These are phyloP conservation scores for Pyrenophora graminea DNA, from an alignment of 2,329 filamentous ascomycete genomes.

Conservation along the genomic window DNA sequence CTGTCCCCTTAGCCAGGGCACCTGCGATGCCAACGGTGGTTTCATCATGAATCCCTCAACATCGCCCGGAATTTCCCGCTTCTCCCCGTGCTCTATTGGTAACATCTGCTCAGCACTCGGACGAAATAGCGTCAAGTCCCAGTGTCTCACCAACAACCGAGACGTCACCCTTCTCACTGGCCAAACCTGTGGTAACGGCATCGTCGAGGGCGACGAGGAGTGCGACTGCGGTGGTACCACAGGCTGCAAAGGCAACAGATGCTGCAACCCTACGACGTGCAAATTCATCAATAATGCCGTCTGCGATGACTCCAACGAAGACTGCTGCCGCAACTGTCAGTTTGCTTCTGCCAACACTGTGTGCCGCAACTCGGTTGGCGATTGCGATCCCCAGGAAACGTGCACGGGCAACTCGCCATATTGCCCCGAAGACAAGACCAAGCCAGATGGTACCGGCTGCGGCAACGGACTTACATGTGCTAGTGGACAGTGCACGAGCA, in stretches of 20 bases:
- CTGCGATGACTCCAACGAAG: constrained; percentile 84
- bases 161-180: constrained; percentile 80
- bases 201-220: constrained; percentile 91
- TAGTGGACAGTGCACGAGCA: constrained; percentile 91
- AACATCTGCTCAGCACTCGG: constrained; percentile 90
- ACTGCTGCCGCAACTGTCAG: constrained; percentile 76
- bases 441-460: constrained; percentile 72
- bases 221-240: constrained; percentile 87
- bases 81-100: constrained; percentile 87
- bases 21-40: constrained; percentile 74
- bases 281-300: constrained; percentile 75
- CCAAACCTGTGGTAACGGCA: constrained; percentile 92
- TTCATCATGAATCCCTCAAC: constrained; percentile 98
- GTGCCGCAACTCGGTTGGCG: constrained; percentile 77
- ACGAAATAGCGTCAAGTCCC: constrained; percentile 73
- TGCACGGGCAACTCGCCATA: constrained; percentile 73
- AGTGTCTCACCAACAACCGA: constrained; percentile 83
- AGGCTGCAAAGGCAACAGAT: constrained; percentile 74
- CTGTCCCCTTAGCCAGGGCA: constrained; percentile 71
- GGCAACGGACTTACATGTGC: constrained; percentile 77
- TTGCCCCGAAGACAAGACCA: constrained; percentile 74
- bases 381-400: constrained; percentile 82
- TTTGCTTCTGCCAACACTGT: constrained; percentile 70
- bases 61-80: constrained; percentile 69
- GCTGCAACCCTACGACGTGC: constrained; percentile 86